These are phyloP conservation scores for Aspergillus aculeatinus DNA, from an alignment of 2,329 filamentous ascomycete species.

Conservation along the genomic window DNA sequence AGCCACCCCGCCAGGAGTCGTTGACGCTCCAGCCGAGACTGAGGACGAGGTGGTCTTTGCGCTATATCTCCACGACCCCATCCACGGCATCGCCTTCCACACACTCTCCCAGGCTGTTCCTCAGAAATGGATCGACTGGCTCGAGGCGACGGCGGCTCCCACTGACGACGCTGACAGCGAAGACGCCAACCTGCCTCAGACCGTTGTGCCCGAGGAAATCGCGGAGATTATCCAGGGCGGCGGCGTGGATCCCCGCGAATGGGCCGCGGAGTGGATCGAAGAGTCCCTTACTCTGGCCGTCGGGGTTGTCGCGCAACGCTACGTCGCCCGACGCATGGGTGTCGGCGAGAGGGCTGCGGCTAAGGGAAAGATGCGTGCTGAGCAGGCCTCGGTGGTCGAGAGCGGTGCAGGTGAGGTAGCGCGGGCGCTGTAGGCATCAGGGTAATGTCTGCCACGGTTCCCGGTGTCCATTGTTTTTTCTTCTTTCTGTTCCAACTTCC, in stretches of 20 bases:
- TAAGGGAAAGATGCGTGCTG: constrained; percentile 53
- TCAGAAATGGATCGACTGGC: constrained; percentile 83
- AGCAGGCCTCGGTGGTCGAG: constrained; percentile 57
- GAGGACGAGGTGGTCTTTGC: constrained; percentile 71
- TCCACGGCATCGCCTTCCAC: constrained; percentile 85
- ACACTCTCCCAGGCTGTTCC: constrained; percentile 81
- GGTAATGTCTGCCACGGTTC: not conserved
- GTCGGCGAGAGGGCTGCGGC: constrained; percentile 76
- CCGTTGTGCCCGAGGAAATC: constrained; percentile 73
- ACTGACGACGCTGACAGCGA: constrained; percentile 41
- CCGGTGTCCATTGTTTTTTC: constrained; percentile 13
- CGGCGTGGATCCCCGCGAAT: constrained; percentile 87
- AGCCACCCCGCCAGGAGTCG: constrained; percentile 29
- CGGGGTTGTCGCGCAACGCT: constrained; percentile 87
- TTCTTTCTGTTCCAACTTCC: not conserved
- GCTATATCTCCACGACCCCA: constrained; percentile 77
- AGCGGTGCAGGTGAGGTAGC: constrained; percentile 61
- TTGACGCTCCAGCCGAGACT: constrained; percentile 37
- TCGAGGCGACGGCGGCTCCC: constrained; percentile 65
- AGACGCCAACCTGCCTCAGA: constrained; percentile 31
- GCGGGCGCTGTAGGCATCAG: constrained; percentile 45
- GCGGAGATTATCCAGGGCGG: constrained; percentile 73
- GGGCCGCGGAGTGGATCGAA: constrained; percentile 97
- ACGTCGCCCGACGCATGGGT: constrained; percentile 93
- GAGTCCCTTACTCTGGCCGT: constrained; percentile 75